Percentiles rank a stretch among this genome's conserved stretches.
These are phyloP conservation scores for Massariosphaeria phaeospora DNA, from an alignment of 495 filamentous ascomycete species.

Conservation along the genomic window DNA sequence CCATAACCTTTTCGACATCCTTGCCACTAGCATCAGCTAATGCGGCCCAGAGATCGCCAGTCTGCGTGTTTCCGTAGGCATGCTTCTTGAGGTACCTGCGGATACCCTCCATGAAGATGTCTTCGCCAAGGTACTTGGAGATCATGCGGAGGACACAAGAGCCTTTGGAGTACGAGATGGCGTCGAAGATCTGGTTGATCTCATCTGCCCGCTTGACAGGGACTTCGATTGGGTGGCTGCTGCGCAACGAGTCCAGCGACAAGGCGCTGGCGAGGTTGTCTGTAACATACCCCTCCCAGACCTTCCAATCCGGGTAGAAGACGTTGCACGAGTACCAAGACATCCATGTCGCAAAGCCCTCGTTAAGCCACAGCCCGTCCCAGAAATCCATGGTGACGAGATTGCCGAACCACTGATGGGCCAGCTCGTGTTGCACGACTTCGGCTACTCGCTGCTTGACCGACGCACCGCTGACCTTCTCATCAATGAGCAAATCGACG, in stretches of 20 bases:
- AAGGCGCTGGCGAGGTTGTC: slow-evolving; percentile 86
- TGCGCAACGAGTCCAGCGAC: slow-evolving; percentile 81
- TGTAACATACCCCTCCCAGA: slow-evolving; percentile 93
- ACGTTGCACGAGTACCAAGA: slow-evolving; percentile 67
- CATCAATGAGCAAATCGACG: slow-evolving; percentile 86
- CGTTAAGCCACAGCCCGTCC: slow-evolving; percentile 97
- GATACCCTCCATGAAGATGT: slow-evolving; percentile 89
- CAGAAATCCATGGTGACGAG: slow-evolving; percentile 99
- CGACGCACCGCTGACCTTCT: slow-evolving; percentile 86
- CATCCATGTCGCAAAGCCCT: slow-evolving; percentile 94
- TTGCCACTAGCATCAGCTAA: slow-evolving; percentile 88
- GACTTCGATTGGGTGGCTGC: slow-evolving; percentile 95
- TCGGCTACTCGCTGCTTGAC: slow-evolving; percentile 90
- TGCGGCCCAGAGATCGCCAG: slow-evolving; percentile 85
- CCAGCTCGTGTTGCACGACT: slow-evolving; percentile 92
- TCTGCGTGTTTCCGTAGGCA: slow-evolving; percentile 79
- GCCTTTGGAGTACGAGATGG: slow-evolving; percentile 95
- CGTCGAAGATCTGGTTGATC: slow-evolving; percentile 98
- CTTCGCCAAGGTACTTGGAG: slow-evolving; percentile 89
- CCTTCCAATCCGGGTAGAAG: slow-evolving; percentile 98
- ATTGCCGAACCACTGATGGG: slow-evolving; percentile 99
- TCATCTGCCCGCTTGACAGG: slow-evolving; percentile 92
- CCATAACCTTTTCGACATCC: slow-evolving; percentile 72
- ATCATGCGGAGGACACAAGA: slow-evolving; percentile 97
- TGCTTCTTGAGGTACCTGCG: slow-evolving; percentile 91